These are phyloP conservation scores for Penicillium cosmopolitanum DNA, from an alignment of 495 filamentous ascomycete genomes.

Conservation along the genomic window DNA sequence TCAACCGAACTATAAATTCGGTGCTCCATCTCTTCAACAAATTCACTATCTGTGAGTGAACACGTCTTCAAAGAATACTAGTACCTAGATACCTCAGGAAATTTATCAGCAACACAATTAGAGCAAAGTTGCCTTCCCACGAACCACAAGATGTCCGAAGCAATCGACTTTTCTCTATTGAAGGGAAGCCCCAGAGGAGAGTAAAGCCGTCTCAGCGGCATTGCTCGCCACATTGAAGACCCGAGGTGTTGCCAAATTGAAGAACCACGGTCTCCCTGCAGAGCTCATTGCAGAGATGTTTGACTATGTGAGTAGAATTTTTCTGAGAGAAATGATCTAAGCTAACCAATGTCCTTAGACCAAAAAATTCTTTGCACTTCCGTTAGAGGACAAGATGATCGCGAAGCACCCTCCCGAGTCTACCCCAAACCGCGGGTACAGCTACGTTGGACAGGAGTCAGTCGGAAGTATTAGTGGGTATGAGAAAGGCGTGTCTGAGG, in stretches of 20 bases:
- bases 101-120: background rate
- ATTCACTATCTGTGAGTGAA: background rate
- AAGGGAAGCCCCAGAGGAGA: constrained; percentile 30
- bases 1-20: background rate
- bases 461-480: constrained; percentile 58
- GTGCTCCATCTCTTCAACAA: background rate
- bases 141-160: constrained; percentile 17
- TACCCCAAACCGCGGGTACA: constrained; percentile 60
- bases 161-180: constrained; percentile 27
- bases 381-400: constrained; percentile 44
- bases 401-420: constrained; percentile 60
- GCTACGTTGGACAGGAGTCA: constrained; percentile 53
- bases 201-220: constrained; percentile 14
- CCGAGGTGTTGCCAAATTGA: constrained; percentile 29
- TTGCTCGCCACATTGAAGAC: constrained; percentile 27
- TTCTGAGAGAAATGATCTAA: background rate
- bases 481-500: constrained; percentile 37
- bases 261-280: constrained; percentile 32
- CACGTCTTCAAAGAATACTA: background rate
- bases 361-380: constrained; percentile 45
- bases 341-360: constrained; percentile 9
- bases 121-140: background rate
- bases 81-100: background rate
- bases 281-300: constrained; percentile 28
- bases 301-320: constrained; percentile 21